Evolutionary conservation across 1,284 basidiomycete genomes (phyloP).

Genomic region (Rhodotorula sp.): DNA sequence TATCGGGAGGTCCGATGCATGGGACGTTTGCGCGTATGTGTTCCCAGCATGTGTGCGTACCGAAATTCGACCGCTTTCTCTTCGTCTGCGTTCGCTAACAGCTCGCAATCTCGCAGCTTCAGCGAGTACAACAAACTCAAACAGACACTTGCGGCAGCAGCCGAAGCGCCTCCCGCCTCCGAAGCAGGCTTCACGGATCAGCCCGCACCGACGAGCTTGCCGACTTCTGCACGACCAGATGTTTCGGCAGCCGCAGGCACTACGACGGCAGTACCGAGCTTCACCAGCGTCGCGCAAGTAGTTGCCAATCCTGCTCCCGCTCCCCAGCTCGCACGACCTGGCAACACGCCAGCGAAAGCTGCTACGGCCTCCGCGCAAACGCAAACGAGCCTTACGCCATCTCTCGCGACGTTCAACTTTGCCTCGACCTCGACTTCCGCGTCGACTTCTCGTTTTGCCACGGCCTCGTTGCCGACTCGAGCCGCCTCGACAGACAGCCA

Average conservation of each 20-base stretch:
- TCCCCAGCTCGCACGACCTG: too few relatives aligned
- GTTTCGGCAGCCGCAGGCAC: too few relatives aligned
- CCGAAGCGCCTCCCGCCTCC: neutral
- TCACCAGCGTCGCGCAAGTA: too few relatives aligned
- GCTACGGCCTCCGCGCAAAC: neutral
- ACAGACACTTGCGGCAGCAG: slow-evolving; percentile 13
- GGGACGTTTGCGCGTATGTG: slow-evolving; percentile 11
- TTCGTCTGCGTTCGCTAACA: neutral
- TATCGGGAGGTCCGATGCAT: slow-evolving; percentile 5
- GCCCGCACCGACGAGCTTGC: too few relatives aligned
- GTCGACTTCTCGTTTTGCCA: too few relatives aligned
- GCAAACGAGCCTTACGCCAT: slow-evolving; percentile 5
- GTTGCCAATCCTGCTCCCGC: too few relatives aligned
- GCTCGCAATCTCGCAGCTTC: neutral
- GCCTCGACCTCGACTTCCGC: neutral
- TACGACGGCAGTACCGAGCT: too few relatives aligned
- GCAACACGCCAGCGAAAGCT: too few relatives aligned
- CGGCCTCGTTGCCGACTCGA: too few relatives aligned
- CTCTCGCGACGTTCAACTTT: slow-evolving; percentile 9
- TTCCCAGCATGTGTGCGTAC: slow-evolving; percentile 29
- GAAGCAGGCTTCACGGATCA: too few relatives aligned
- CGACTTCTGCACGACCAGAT: too few relatives aligned
- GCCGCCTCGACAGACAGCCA: neutral
- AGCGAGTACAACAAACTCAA: slow-evolving; percentile 37
- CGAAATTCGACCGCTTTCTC: neutral